Evolutionary conservation across 2,329 filamentous ascomycete species (phyloP), one percentile per base, ranked within the genome.

Genomic region (Fusarium chuoi): DNA sequence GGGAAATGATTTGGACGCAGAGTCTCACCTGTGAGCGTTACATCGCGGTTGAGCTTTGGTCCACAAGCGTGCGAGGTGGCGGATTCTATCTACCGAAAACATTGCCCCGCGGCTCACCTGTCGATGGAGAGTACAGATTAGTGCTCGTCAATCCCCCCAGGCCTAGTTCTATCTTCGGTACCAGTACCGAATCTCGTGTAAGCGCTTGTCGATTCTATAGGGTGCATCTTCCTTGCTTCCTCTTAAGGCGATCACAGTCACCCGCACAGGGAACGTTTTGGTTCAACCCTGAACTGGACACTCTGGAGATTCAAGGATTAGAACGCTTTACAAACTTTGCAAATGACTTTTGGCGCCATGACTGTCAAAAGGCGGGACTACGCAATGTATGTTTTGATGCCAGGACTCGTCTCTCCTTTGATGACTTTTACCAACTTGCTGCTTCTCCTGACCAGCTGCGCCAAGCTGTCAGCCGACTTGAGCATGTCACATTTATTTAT

Each of bases 231-330:
- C 28, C 28, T 6, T 49, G 46, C 46, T 49, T 7, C 46, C 9
- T 11, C 3, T 11, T 3, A 14, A 33, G 30, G 5, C 3, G 9
- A 3, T 49, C 28, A n/a, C 28, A 18, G 15, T 33, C 5, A n/a
- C 22, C n/a, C 7, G 5, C 28, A 13, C 22, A 7, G 2, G 46
- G 10, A 49, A 33, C 7, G 15, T 33, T 33, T 33, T 5, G 20
- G 46, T 18, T 61, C 46, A 54, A 42, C n/a, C 58, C 46, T 54
- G 58, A 61, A 28, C 28, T 54, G 14, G 58, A 61, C 26, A 54
- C 28, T 20, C 9, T 54, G 36, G 28, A 61, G 5, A 28, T 61
- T 7, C 3, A 4, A 5, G 46, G 46, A 11, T n/a, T 39, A 4
- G 10, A n/a, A 1, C 18, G 28, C 10, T 36, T 61, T 24, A 20